Percentiles rank a stretch among this genome's conserved stretches.
Evolutionary conservation across 2,329 filamentous ascomycete species (phyloP).

Genomic region (Colletotrichum cordylinicola): DNA sequence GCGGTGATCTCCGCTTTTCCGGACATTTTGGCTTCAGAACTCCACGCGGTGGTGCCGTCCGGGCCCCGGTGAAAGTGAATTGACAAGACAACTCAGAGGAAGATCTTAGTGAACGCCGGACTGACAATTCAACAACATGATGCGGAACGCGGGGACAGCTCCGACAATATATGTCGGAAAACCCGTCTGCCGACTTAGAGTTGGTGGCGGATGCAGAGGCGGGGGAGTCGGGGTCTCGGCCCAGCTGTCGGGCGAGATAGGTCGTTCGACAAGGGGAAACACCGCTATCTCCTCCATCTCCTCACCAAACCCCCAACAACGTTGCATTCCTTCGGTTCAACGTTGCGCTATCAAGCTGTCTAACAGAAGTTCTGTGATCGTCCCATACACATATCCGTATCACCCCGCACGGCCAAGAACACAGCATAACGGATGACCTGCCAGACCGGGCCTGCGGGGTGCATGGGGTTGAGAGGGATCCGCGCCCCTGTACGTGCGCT

Average conservation of each 20-base stretch:
- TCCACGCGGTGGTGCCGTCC: not conserved
- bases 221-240: conserved; percentile 13
- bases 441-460: conserved; percentile 13
- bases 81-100: not conserved
- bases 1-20: conserved; percentile 13
- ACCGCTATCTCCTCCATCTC: not conserved
- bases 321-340: conserved; percentile 10
- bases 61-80: not conserved
- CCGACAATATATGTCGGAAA: not conserved
- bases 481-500: conserved; percentile 2
- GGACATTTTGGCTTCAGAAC: conserved; percentile 1
- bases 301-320: not conserved
- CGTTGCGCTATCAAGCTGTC: conserved; percentile 7
- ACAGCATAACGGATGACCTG: not conserved
- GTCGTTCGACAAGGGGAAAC: not conserved
- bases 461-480: conserved; percentile 7
- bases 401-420: not conserved
- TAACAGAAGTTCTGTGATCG: not conserved
- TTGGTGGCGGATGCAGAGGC: conserved; percentile 10
- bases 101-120: not conserved
- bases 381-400: not conserved
- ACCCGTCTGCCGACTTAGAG: not conserved
- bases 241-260: conserved; percentile 12
- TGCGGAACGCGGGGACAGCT: not conserved
- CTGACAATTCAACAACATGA: too few species aligned